Base-by-base conservation (phyloP, 2,329 filamentous ascomycete genomes). In the Metarhizium guizhouense region DNA sequence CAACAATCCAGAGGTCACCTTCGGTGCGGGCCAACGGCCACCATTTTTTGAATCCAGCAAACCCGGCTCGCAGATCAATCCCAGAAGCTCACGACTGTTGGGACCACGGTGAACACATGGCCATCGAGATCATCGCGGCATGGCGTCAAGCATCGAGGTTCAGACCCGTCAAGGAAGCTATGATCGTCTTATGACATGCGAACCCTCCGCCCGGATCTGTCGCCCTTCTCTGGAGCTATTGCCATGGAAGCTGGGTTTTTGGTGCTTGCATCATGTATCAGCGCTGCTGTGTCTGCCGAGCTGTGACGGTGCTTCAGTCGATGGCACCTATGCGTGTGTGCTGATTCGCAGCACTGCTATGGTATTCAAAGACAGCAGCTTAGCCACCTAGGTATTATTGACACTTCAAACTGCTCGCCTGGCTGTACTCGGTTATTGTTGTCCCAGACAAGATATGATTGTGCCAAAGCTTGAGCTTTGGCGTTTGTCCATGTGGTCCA, bases 11-110 rank as follows among this genome's bases (percentile, higher is more conserved):
- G 11, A 40, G 42, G 48, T 45, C 25, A 36, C 50, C 38, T 51
- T 29, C 54, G 54, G 54, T 49, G 54, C 54, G 54, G 50, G 43
- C 50, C 54, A 55, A 38, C 29, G 49, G 54, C 49, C 32, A 55
- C 52, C 18, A 47, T 53, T 34, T 13, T 20, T 13, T 20, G 16
- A 53, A 43, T 38, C 49, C 49, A 52, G 51, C 25, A 43, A n/a
- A 14, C 8, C 6, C 8, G n/a, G 13, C 32, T 11, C 29, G 25
- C 8, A 40, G 25, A 47, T 53, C 25, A 14, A 40, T 13, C 32
- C 10, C 10, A 6, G 18, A 18, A 18, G 32, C 8, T 14, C 45
- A 30, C 45, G 45, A 30, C 45, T 4, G 42, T 20, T 45, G 42
- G 42, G 4, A 16, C 16, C 42, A n/a, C n/a, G 38, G 38, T 43